Evolutionary conservation across 139 green algal species (phyloP).

Genomic region (Closterium sp.): DNA sequence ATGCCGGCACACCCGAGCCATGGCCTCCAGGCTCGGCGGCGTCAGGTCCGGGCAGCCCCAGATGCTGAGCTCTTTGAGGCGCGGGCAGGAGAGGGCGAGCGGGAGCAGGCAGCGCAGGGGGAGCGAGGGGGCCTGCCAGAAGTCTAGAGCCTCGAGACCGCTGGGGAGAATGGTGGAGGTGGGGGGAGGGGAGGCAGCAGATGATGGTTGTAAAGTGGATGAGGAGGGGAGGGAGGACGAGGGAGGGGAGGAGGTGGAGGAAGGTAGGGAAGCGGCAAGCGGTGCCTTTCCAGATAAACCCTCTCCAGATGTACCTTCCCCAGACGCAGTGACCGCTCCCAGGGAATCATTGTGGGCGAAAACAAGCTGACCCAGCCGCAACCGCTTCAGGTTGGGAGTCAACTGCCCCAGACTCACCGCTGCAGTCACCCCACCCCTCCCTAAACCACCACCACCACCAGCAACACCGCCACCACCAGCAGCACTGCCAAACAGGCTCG

Average conservation of each 20-base stretch:
- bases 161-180: neutral
- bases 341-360: neutral
- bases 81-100: neutral
- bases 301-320: neutral
- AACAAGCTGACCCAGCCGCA: neutral
- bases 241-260: too few relatives aligned
- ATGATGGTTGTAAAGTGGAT: neutral
- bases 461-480: neutral
- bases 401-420: neutral
- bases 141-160: neutral
- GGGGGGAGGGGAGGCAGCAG: neutral
- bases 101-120: neutral
- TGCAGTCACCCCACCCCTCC: neutral
- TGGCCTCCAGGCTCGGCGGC: neutral
- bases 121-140: neutral
- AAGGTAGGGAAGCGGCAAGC: too few relatives aligned
- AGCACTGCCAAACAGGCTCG: neutral
- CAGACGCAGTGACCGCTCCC: neutral
- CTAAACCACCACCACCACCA: neutral
- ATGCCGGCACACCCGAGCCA: neutral
- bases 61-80: neutral
- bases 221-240: neutral
- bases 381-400: neutral
- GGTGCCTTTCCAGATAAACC: neutral
- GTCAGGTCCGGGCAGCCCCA: conserved; percentile 14